Evolutionary conservation across 306 rosid species (phyloP).

Genomic region (Adenanthera pavonina): DNA sequence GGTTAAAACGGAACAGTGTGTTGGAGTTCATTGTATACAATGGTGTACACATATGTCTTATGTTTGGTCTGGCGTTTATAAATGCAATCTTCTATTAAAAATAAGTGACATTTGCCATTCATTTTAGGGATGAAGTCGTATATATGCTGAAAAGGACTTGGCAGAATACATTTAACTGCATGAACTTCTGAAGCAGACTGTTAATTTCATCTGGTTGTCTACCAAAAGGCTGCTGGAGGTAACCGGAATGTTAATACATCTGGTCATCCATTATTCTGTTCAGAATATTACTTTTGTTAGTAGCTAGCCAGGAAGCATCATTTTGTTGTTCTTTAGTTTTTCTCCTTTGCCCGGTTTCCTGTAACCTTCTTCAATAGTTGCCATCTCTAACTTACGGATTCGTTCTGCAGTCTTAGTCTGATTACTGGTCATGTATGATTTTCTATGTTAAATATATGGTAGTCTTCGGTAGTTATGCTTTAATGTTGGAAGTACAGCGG

Average conservation of each 20-base stretch:
- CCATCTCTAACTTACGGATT: constrained; percentile 47
- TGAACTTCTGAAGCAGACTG: constrained; percentile 28
- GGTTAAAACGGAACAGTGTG: background rate
- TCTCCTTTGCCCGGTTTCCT: constrained; percentile 42
- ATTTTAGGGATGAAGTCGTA: constrained; percentile 38
- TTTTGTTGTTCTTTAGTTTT: constrained; percentile 41
- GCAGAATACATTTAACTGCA: constrained; percentile 30
- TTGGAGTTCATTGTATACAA: background rate
- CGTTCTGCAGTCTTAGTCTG: constrained; percentile 38
- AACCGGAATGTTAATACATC: constrained; percentile 54
- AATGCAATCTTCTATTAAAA: background rate
- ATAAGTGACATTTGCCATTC: constrained; percentile 36
- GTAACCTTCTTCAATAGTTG: constrained; percentile 48
- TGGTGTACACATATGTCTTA: constrained; percentile 12
- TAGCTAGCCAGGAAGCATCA: constrained; percentile 33
- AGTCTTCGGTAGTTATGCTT: constrained; percentile 36
- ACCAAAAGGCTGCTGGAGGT: constrained; percentile 50
- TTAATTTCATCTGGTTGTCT: background rate
- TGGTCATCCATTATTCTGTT: constrained; percentile 47
- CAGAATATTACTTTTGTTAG: constrained; percentile 31
- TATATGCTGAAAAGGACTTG: constrained; percentile 24
- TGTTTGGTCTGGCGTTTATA: constrained; percentile 17
- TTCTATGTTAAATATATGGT: constrained; percentile 43
- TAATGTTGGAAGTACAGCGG: constrained; percentile 35
- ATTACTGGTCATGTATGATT: constrained; percentile 38